Conservation (phyloP, 2,329 filamentous ascomycete species). For the Fusarium sp. region DNA sequence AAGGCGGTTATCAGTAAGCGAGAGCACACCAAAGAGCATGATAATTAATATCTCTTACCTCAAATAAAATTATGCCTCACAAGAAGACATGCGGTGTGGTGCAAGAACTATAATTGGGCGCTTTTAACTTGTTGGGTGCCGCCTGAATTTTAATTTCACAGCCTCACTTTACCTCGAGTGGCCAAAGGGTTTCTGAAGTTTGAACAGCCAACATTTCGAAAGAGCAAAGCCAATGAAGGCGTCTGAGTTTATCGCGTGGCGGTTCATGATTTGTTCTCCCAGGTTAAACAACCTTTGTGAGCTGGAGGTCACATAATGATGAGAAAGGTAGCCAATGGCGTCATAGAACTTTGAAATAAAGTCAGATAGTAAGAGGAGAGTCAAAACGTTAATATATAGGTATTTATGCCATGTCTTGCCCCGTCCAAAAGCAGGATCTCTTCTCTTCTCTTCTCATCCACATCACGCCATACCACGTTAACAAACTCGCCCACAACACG, state of each 20-base stretch:
- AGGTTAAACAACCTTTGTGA: not conserved
- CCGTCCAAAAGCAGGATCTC: too few relatives aligned
- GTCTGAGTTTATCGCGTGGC: too few relatives aligned
- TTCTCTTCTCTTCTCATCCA: too few relatives aligned
- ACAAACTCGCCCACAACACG: not conserved
- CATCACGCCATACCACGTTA: too few relatives aligned
- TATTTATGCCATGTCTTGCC: not conserved
- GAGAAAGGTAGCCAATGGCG: not conserved
- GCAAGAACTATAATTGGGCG: accelerated
- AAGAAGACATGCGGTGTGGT: accelerated
- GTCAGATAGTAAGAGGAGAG: too few relatives aligned
- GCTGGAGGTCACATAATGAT: not conserved
- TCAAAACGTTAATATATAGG: not conserved
- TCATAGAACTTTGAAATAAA: not conserved
- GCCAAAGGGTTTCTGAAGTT: not conserved
- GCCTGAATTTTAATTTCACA: not conserved
- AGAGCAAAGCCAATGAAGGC: too few relatives aligned
- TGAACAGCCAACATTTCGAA: too few relatives aligned
- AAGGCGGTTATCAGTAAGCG: not conserved
- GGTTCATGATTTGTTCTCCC: not conserved
- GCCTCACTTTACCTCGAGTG: not conserved
- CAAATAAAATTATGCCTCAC: too few relatives aligned
- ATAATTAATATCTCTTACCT: not conserved
- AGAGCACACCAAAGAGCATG: not conserved
- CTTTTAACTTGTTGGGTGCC: not conserved